Evolutionary conservation across 2,329 filamentous ascomycete genomes (phyloP), one percentile per base, ranked within the genome.

Genomic region (Cercospora nicotianae): DNA sequence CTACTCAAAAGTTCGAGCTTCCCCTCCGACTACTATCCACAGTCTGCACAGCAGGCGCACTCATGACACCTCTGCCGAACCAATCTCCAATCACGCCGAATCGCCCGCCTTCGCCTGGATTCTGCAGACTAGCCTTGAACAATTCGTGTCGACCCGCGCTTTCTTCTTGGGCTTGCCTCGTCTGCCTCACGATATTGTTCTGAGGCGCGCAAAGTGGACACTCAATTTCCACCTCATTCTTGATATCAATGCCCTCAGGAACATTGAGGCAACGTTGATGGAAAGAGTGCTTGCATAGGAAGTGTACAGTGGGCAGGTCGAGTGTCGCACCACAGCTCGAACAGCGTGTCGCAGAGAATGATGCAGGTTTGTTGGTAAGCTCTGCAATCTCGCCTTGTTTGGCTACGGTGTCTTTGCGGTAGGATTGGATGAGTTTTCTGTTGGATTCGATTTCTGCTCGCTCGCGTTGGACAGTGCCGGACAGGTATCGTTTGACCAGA

Each of bases 281-380:
- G 84, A 97, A 99, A 69, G 90, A 94, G 79, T 99, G 95, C 79
- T 96, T 97, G 83, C 95, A 99, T 70, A 99, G 81, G 79, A 99
- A 99, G 78, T 99, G 95, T 59, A 99, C 94, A 0, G 90, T 92
- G 0, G 95, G 95, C 12, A 98, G 83, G 72, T 97, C 94, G 18
- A 98, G 85, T 28, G 87, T 85, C 42, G 89, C 87, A 16, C 88
- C 89, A 78, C 95, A 99, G 62, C 91, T 89, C 30, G 91, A 90
- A 78, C 95, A 99, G 62, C 95, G 87, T 36, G 93, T 94, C 0
- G 93, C 90, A 78, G 96, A 92, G 84, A 99, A 98, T 0, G 96
- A 91, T 20, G 90, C 89, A 0, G 95, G 94, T 76, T 96, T 94
- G 8, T 86, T 86, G 7, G 86, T 87, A 0, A 99, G 85, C 60